These are phyloP conservation scores for Trichoderma aggressivum DNA, from an alignment of 2,329 filamentous ascomycete species.

Conservation along the genomic window DNA sequence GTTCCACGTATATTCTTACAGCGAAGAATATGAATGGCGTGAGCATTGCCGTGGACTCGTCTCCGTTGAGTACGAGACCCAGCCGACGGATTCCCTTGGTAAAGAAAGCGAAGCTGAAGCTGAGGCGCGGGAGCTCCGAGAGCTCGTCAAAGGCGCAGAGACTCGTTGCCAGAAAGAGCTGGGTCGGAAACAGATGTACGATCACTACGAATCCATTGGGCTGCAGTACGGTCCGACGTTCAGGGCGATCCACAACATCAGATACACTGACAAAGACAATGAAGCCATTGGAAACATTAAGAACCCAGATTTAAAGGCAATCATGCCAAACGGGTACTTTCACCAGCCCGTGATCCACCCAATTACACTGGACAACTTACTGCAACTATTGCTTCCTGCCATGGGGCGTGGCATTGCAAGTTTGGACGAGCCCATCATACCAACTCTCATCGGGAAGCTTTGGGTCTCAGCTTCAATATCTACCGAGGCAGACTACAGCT, in stretches of 20 bases:
- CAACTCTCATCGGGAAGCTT: not conserved
- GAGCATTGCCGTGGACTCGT: not conserved
- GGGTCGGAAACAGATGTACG: not conserved
- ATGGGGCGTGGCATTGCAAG: not conserved
- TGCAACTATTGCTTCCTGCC: not conserved
- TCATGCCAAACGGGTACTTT: not conserved
- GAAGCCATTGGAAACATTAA: not conserved
- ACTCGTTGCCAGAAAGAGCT: not conserved
- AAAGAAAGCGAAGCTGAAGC: not conserved
- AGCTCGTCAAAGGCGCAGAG: not conserved
- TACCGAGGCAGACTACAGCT: not conserved
- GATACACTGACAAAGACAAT: not conserved
- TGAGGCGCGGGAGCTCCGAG: not conserved
- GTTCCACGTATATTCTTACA: not conserved
- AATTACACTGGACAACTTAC: not conserved
- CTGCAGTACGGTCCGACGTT: not conserved
- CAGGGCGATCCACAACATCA: not conserved
- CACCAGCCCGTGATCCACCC: not conserved
- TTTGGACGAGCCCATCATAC: not conserved
- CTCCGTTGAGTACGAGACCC: not conserved
- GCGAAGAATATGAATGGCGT: not conserved
- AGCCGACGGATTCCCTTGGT: not conserved
- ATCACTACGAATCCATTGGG: not conserved
- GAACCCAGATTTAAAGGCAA: not conserved
- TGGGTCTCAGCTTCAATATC: not conserved